Evolutionary conservation across 208 protist genomes (phyloP).

Genomic region (Novymonas esmeraldas): DNA sequence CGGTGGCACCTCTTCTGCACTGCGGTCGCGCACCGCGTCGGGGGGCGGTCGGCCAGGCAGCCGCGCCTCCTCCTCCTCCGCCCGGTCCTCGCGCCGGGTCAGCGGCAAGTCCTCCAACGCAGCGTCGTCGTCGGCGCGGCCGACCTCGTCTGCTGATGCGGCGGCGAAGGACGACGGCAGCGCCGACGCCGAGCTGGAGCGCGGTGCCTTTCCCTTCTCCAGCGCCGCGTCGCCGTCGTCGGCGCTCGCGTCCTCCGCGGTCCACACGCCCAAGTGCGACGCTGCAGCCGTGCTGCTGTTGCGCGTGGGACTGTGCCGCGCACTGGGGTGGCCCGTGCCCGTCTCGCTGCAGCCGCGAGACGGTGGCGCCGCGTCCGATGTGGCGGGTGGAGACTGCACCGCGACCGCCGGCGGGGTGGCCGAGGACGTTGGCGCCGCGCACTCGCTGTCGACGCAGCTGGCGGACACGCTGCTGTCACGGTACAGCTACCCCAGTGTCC

Average conservation of each 20-base stretch:
- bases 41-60: background rate
- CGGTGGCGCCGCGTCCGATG: background rate
- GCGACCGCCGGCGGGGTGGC: background rate
- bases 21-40: background rate
- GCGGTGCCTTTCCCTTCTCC: too few species aligned
- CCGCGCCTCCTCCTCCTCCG: conserved; percentile 6
- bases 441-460: background rate
- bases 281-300: conserved; percentile 20
- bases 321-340: conserved; percentile 38
- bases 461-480: conserved; percentile 26
- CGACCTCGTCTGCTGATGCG: background rate
- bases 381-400: background rate
- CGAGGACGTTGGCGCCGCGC: background rate
- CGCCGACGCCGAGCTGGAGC: background rate
- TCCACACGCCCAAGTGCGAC: background rate
- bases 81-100: background rate
- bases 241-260: background rate
- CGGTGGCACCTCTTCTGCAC: background rate
- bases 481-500: conserved; percentile 6
- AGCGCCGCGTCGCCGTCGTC: conserved; percentile 5
- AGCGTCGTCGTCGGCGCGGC: background rate
- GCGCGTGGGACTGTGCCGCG: conserved; percentile 30
- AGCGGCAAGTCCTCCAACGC: background rate
- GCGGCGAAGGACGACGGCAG: background rate
- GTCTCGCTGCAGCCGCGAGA: conserved; percentile 6